Evolutionary conservation across 345 rosid species (phyloP), one percentile per base, ranked within the genome.

Genomic region (Salix brachista): DNA sequence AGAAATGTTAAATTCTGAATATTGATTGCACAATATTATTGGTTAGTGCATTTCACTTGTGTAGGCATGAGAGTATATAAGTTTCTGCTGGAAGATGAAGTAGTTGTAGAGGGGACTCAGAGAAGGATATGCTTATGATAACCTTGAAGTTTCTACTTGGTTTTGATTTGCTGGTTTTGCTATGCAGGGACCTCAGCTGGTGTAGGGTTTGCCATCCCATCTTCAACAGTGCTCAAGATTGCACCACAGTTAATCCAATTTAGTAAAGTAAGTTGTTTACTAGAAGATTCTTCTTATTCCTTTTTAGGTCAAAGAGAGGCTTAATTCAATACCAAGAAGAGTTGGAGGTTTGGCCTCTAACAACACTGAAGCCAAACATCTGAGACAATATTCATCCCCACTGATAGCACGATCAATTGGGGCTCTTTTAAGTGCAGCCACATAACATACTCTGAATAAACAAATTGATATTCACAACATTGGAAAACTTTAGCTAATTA

Each of bases 161-260:
- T 5, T 34, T 52, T 69, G 58, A 41, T 19, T 14, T 1, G 34
- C 25, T 32, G 13, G 32, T 9, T 76, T 84, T 69, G 50, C 79
- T 28, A 62, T 80, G 75, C 87, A 92, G 97, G 99, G 65, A 88
- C 97, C 75, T 95, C 99, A 18, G 97, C 97, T 3, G 99, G 99
- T 69, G 97, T 95, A 30, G 97, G 99, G 12, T 95, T 95, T 84
- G 99, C 99, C 67, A 95, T 95, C 52, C 99, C 97, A 0, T 93
- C 99, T 58, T 89, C 96, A 56, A 93, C 97, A 4, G 97, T 95
- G 65, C 79, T 89, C 71, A 95, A 88, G 86, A 93, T 95, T 82
- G 97, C 91, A 64, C 99, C 97, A 70, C 97, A 93, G 79, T 87
- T 95, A 75, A 91, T 95, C 76, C 80, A 90, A 19, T 87, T 87